Percentiles rank a stretch among this genome's conserved stretches.
phyloP scores from a whole-genome alignment of 306 rosid species.

The Pterocarpus santalinus region DNA sequence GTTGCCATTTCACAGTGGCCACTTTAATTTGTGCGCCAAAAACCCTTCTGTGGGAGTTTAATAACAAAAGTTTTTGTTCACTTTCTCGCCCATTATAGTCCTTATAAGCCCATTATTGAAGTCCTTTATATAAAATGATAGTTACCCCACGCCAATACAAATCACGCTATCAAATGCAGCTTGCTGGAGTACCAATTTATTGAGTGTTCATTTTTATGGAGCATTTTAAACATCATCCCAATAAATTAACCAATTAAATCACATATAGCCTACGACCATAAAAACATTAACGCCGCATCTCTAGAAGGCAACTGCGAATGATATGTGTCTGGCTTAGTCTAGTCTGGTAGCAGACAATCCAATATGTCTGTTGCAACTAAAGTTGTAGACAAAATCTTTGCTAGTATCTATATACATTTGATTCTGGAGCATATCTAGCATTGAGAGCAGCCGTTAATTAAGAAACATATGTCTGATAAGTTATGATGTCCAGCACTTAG shows the following conservation, averaged over 20 bases:
- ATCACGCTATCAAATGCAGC: background rate
- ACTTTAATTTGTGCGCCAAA: constrained; percentile 10
- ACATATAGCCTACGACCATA: background rate
- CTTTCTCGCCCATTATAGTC: constrained; percentile 15
- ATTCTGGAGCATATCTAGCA: constrained; percentile 28
- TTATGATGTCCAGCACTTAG: background rate
- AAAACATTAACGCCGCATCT: background rate
- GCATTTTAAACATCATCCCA: background rate
- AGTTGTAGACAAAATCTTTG: background rate
- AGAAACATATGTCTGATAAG: background rate
- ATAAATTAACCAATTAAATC: background rate
- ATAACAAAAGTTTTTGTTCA: constrained; percentile 19
- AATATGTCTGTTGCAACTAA: constrained; percentile 7
- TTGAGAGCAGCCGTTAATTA: background rate
- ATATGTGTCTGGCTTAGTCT: background rate
- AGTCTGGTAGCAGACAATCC: background rate
- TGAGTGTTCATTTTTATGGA: too few species aligned
- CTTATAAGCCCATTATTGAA: background rate
- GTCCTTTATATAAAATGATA: background rate
- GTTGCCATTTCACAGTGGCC: constrained; percentile 34
- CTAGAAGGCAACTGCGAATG: background rate
- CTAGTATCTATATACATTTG: background rate
- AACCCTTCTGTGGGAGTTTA: background rate
- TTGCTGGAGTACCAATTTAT: background rate
- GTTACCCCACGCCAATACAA: constrained; percentile 4